These are phyloP conservation scores for Mayamaea pseudoterrestris DNA, from an alignment of 108 stramenopile genomes.

Conservation along the genomic window DNA sequence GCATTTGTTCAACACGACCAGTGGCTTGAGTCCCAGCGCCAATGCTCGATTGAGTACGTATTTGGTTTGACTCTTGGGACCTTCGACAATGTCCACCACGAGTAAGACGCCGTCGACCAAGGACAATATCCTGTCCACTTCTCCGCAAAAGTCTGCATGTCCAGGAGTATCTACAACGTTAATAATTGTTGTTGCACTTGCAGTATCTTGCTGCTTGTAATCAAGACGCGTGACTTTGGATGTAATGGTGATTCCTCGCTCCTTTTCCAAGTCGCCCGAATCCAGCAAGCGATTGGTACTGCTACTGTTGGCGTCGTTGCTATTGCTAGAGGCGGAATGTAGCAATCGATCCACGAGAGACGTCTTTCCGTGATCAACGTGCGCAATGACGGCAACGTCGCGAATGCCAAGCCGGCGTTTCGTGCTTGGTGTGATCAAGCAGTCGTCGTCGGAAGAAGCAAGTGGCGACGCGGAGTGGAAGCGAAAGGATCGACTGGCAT, in stretches of 20 bases:
- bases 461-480: too few species aligned
- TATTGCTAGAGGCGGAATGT: conserved; percentile 27
- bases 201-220: conserved; percentile 32
- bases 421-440: too few species aligned
- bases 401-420: too few species aligned
- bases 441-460: too few species aligned
- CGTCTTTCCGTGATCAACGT: conserved; percentile 98
- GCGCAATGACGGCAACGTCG: conserved; percentile 54
- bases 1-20: conserved; percentile 97
- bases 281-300: conserved; percentile 70
- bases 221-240: conserved; percentile 83
- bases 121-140: conserved; percentile 87
- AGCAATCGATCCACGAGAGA: conserved; percentile 90
- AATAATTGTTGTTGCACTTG: conserved; percentile 24
- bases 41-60: conserved; percentile 91
- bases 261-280: conserved; percentile 87
- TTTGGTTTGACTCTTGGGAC: conserved; percentile 94
- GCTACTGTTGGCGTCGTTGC: conserved; percentile 2
- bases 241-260: conserved; percentile 95
- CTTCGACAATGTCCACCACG: conserved; percentile 81
- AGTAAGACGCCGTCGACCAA: conserved; percentile 90
- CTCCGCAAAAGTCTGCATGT: conserved; percentile 93
- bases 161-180: conserved; percentile 85
- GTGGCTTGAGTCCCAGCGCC: conserved; percentile 58
- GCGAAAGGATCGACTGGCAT: too few species aligned